Evolutionary conservation across 169 alveolate species (phyloP), one percentile per base, ranked within the genome.

Genomic region (Cryptosporidium viatorum): DNA sequence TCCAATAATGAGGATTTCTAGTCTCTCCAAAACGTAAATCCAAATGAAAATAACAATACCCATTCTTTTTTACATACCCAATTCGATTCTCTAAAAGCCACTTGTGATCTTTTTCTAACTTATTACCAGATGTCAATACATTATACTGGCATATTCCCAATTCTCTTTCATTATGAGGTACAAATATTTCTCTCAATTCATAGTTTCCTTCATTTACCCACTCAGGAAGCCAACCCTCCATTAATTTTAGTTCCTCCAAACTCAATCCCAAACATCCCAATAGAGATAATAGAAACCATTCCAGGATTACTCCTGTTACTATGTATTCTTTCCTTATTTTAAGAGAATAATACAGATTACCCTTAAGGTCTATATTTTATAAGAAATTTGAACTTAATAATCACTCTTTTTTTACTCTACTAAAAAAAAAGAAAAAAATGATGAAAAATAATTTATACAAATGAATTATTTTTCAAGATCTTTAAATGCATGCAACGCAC

Each of bases 11-110:
- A 12, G 89, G 80, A 18, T 59, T n/a, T 21, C 9, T 26, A 9
- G n/a, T 7, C 67, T 55, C 67, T 1, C 71, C 71, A 33, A 7
- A 16, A 33, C 31, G 31, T 31, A 60, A 41, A 65, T 65, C 75
- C 39, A 80, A 26, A 23, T 80, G 89, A 39, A 80, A 80, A 37
- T 80, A 80, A 62, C 89, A 80, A 41, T 80, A 80, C 9, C 48
- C 67, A 35, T 65, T 69, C 18, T 23, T 31, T 41, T 21, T 65
- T n/a, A 80, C 39, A 80, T 80, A 80, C 16, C 39, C 35, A 21
- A 80, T 45, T 39, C 89, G 39, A 29, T 80, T 80, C 41, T 21
- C 70, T 29, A 62, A n/a, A 7, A 80, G 35, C 89, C 89, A 80
- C 10, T 59, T 67, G 45, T 59, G 60, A 23, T 80, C 89, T 1